These are phyloP conservation scores for Dalbergia oliveri DNA, from an alignment of 306 rosid species.

Conservation along the genomic window DNA sequence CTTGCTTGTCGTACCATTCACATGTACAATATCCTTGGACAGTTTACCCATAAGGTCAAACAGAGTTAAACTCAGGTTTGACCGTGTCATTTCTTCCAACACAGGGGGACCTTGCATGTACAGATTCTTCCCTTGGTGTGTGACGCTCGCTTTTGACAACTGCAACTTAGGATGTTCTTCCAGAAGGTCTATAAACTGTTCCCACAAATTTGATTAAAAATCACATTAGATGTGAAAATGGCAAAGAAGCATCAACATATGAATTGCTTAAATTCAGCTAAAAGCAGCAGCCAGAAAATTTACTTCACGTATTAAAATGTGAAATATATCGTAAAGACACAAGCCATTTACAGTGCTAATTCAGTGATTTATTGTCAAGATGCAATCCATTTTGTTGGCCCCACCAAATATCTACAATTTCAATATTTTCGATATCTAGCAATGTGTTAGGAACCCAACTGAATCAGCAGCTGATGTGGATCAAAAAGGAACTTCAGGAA, in stretches of 20 bases:
- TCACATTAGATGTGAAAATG: conserved; percentile 11
- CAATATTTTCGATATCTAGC: neutral
- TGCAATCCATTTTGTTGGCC: neutral
- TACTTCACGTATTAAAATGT: neutral
- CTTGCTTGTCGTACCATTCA: conserved; percentile 69
- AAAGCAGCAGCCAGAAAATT: neutral
- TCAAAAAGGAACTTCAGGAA: too few species aligned
- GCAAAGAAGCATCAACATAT: conserved; percentile 10
- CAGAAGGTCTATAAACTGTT: conserved; percentile 78
- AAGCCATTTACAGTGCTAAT: conserved; percentile 1
- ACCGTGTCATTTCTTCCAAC: conserved; percentile 95
- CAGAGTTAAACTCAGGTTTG: conserved; percentile 71
- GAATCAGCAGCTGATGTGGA: too few species aligned
- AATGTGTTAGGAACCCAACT: too few species aligned
- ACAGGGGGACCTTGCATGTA: conserved; percentile 98
- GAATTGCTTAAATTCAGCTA: neutral
- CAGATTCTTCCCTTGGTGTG: conserved; percentile 78
- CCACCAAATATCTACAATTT: neutral
- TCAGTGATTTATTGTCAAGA: neutral
- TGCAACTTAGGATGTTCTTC: conserved; percentile 81
- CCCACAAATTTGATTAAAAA: conserved; percentile 34
- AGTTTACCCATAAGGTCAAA: conserved; percentile 81
- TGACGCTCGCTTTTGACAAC: conserved; percentile 83
- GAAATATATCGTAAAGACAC: neutral
- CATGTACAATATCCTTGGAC: conserved; percentile 74